Conservation (phyloP, 164 flowering plant genomes). For the Sextonia rubra region DNA sequence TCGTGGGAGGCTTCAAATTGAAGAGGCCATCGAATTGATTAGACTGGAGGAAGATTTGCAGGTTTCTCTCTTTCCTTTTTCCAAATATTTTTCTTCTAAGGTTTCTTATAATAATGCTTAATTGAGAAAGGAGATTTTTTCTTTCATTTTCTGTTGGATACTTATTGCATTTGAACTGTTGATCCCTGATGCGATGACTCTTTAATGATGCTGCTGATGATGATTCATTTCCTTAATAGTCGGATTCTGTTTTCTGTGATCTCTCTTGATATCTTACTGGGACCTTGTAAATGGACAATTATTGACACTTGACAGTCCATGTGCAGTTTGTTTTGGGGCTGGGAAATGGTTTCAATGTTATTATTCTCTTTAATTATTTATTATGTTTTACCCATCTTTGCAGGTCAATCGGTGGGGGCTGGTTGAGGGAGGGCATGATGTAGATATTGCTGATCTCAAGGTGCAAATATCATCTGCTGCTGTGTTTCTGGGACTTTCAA, state of each 20-base stretch:
- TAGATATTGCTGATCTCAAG: conserved; percentile 88
- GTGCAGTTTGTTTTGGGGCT: no score
- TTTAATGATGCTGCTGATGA: no score
- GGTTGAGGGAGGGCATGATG: conserved; percentile 98
- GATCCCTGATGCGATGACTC: no score
- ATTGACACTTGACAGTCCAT: no score
- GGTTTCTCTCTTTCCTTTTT: conserved; percentile 32
- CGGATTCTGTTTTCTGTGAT: no score
- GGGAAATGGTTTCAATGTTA: no score
- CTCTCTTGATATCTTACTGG: no score
- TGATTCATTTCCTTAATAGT: no score
- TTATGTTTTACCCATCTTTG: background rate
- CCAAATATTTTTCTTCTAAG: background rate
- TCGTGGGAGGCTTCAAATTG: conserved; percentile 70
- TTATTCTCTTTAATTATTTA: no score
- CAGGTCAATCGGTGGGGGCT: conserved; percentile 93
- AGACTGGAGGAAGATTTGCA: conserved; percentile 94
- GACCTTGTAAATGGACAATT: no score
- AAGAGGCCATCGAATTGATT: conserved; percentile 79
- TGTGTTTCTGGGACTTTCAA: conserved; percentile 74
- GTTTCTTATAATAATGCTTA: background rate
- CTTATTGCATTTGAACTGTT: no score
- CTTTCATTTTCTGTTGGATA: background rate
- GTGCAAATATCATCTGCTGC: conserved; percentile 83
- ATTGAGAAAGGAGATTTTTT: background rate